These are phyloP conservation scores for Suhomyces chickasaworum DNA, from an alignment of 1,139 yeast genomes.

Conservation along the genomic window DNA sequence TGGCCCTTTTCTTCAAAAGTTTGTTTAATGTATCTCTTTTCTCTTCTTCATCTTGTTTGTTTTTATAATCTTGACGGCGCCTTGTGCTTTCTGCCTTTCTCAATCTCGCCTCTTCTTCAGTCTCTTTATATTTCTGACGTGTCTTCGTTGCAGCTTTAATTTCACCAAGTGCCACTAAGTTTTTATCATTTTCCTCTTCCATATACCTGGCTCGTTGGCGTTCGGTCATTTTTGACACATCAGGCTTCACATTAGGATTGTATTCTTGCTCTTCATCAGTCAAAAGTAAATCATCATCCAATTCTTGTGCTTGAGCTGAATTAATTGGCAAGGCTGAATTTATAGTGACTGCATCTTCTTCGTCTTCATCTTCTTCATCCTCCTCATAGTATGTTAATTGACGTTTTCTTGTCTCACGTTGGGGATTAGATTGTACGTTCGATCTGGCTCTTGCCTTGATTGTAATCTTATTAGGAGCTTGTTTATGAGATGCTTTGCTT, in stretches of 20 bases:
- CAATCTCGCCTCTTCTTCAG: conserved; percentile 82
- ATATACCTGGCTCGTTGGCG: conserved; percentile 55
- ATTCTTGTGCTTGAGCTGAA: conserved; percentile 17
- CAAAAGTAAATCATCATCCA: conserved; percentile 43
- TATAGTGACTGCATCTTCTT: conserved; percentile 18
- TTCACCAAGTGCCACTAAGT: conserved; percentile 29
- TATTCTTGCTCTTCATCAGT: conserved; percentile 50
- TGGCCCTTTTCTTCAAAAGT: conserved; percentile 79
- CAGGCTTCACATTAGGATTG: conserved; percentile 45
- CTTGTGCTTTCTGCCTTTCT: conserved; percentile 88
- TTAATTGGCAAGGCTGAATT: conserved; percentile 16
- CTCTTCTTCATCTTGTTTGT: conserved; percentile 85
- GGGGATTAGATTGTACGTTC: conserved; percentile 10
- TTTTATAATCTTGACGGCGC: conserved; percentile 81
- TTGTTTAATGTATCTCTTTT: conserved; percentile 88
- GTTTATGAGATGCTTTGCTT: neutral
- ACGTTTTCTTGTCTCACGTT: conserved; percentile 33
- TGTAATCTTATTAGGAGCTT: conserved; percentile 15
- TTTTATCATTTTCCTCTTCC: conserved; percentile 30
- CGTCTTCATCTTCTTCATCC: conserved; percentile 33
- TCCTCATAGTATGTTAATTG: conserved; percentile 38
- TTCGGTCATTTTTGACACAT: conserved; percentile 60
- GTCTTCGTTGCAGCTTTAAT: conserved; percentile 29
- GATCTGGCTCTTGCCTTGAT: conserved; percentile 19
- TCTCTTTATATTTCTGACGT: conserved; percentile 50